Percentiles rank a stretch among this genome's conserved stretches.
Conservation (phyloP, 768 basidiomycete genomes). For the Trametes cingulata region DNA sequence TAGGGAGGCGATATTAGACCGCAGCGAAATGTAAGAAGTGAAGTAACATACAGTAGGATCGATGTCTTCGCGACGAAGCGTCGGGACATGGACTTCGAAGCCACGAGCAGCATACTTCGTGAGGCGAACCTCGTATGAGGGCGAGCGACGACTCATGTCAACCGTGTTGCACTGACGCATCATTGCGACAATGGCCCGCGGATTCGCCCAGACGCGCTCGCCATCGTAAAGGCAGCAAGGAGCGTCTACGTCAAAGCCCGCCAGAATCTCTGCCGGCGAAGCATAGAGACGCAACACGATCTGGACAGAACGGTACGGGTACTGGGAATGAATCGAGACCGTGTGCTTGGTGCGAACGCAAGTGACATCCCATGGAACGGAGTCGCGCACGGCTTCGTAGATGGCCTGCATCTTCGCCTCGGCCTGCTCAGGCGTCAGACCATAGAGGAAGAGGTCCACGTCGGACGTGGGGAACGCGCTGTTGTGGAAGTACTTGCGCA, state of each 20-base stretch:
- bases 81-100: slow-evolving; percentile 60
- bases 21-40: background rate
- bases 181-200: slow-evolving; percentile 58
- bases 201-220: slow-evolving; percentile 58
- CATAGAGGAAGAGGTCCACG: slow-evolving; percentile 64
- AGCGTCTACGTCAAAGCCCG: slow-evolving; percentile 68
- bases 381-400: slow-evolving; percentile 64
- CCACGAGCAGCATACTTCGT: slow-evolving; percentile 56
- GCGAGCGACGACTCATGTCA: slow-evolving; percentile 62
- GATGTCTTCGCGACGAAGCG: slow-evolving; percentile 48
- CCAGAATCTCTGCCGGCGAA: slow-evolving; percentile 64
- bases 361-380: slow-evolving; percentile 68
- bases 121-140: slow-evolving; percentile 64
- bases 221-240: slow-evolving; percentile 61
- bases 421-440: slow-evolving; percentile 58
- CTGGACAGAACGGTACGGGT: slow-evolving; percentile 66
- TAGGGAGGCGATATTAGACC: slow-evolving; percentile 20
- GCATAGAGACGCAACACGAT: slow-evolving; percentile 64
- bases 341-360: slow-evolving; percentile 68
- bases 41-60: slow-evolving; percentile 55
- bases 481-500: slow-evolving; percentile 59
- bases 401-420: slow-evolving; percentile 59
- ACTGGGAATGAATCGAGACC: slow-evolving; percentile 63
- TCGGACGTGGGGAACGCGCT: slow-evolving; percentile 60
- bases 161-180: slow-evolving; percentile 69